A percentile compares a stretch with the other conserved stretches of the same genome.
Evolutionary conservation across 2,329 filamentous ascomycete genomes (phyloP).

Genomic region (Neonectria faginata): DNA sequence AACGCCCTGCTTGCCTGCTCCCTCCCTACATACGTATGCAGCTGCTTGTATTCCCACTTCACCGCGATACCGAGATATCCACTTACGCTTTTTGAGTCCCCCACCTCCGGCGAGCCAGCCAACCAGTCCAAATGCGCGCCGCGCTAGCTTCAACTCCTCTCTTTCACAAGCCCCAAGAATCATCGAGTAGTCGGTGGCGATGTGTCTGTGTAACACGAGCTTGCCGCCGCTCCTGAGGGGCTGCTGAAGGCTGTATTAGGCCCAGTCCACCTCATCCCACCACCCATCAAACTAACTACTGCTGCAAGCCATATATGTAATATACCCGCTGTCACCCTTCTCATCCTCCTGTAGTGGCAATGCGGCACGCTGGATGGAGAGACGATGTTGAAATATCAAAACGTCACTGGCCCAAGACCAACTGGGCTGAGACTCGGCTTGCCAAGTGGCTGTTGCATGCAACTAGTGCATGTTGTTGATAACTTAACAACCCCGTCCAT

Average conservation of each 20-base stretch:
- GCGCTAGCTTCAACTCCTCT: neutral
- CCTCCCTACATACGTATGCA: neutral
- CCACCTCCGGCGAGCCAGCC: neutral
- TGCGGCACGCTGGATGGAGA: neutral
- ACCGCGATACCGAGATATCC: neutral
- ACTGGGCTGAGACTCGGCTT: slow-evolving; percentile 11
- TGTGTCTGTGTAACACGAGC: neutral
- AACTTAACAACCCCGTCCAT: slow-evolving; percentile 9
- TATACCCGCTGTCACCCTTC: slow-evolving; percentile 7
- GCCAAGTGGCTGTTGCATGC: slow-evolving; percentile 28
- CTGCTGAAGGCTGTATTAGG: neutral
- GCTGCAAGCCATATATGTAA: slow-evolving; percentile 2
- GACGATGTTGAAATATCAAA: neutral
- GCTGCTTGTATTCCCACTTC: neutral
- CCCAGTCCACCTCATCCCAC: neutral
- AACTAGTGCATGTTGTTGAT: slow-evolving; percentile 6
- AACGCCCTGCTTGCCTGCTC: neutral
- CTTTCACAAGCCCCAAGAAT: neutral
- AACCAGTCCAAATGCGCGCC: neutral
- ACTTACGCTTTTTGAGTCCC: neutral
- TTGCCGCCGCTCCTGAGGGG: neutral
- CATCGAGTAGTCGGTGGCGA: neutral
- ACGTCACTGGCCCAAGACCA: slow-evolving; percentile 7
- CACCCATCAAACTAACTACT: neutral
- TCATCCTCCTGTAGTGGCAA: neutral